A percentile compares a stretch with the other conserved stretches of the same genome.
phyloP scores from a whole-genome alignment of 345 rosid genomes.

The Hibiscus mutabilis region DNA sequence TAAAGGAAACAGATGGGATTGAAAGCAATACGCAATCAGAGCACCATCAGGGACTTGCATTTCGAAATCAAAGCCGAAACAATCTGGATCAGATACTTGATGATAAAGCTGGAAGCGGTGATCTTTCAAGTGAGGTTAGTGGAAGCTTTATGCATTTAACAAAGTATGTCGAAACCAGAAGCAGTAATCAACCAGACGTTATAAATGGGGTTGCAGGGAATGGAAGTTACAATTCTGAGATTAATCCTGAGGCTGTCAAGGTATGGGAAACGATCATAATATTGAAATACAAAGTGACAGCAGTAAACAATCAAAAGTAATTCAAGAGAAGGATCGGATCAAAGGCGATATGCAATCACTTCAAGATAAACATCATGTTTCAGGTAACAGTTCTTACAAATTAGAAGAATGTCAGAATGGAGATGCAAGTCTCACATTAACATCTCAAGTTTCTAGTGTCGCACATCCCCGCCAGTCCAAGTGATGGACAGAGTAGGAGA shows the following conservation, averaged over 20 bases:
- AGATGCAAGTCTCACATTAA: too few relatives aligned
- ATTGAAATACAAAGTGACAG: not conserved
- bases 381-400: constrained; percentile 12
- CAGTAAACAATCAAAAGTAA: constrained; percentile 9
- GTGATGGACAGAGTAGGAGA: too few relatives aligned
- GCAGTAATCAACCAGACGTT: constrained; percentile 4
- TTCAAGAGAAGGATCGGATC: not conserved
- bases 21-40: constrained; percentile 11
- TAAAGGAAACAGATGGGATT: constrained; percentile 10
- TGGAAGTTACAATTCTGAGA: constrained; percentile 11
- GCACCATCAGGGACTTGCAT: not conserved
- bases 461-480: too few relatives aligned
- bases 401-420: constrained; percentile 12
- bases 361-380: constrained; percentile 6
- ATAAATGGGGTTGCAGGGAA: not conserved
- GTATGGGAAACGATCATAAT: constrained; percentile 8
- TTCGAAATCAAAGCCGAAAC: not conserved
- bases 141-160: not conserved
- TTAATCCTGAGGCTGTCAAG: constrained; percentile 9
- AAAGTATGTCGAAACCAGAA: not conserved
- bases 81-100: not conserved
- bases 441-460: too few relatives aligned
- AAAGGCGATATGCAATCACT: constrained; percentile 12
- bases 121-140: not conserved
- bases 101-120: constrained; percentile 4